Percentiles rank a stretch among this genome's conserved stretches.
Conservation (phyloP, 345 rosid species). For the Brassica nigra region DNA sequence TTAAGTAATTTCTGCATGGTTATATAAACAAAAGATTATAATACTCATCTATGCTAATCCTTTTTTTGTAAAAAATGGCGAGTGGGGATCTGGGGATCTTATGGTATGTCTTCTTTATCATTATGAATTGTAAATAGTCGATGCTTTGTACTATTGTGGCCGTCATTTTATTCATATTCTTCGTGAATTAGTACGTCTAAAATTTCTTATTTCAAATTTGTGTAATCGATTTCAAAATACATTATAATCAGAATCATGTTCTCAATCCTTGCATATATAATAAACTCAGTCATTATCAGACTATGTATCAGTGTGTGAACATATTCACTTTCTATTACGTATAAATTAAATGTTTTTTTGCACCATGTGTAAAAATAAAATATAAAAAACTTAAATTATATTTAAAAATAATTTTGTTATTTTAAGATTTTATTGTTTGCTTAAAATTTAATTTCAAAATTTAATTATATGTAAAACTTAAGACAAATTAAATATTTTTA, state of each 20-base stretch:
- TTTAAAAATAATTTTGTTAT: background rate
- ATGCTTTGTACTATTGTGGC: constrained; percentile 33
- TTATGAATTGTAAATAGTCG: constrained; percentile 7
- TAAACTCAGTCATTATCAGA: background rate
- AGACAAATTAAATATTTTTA: too few species aligned
- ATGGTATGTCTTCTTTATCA: background rate
- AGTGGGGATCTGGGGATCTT: constrained; percentile 6
- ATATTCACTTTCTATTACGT: background rate
- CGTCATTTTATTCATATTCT: constrained; percentile 37
- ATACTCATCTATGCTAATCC: background rate
- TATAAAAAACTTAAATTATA: too few species aligned
- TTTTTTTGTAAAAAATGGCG: background rate
- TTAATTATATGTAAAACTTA: too few species aligned
- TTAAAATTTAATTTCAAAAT: too few species aligned
- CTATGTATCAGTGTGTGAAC: background rate
- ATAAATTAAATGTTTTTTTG: too few species aligned
- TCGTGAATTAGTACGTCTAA: background rate
- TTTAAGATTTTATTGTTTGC: too few species aligned
- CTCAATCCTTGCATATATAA: background rate
- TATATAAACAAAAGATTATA: too few species aligned
- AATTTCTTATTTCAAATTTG: background rate
- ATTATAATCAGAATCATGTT: constrained; percentile 22
- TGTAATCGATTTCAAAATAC: background rate
- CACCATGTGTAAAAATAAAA: too few species aligned
- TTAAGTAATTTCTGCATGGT: background rate